Percentiles rank a stretch among this genome's conserved stretches.
These are phyloP conservation scores for Mycosarcoma maydis DNA, from an alignment of 1,284 basidiomycete genomes.

Conservation along the genomic window DNA sequence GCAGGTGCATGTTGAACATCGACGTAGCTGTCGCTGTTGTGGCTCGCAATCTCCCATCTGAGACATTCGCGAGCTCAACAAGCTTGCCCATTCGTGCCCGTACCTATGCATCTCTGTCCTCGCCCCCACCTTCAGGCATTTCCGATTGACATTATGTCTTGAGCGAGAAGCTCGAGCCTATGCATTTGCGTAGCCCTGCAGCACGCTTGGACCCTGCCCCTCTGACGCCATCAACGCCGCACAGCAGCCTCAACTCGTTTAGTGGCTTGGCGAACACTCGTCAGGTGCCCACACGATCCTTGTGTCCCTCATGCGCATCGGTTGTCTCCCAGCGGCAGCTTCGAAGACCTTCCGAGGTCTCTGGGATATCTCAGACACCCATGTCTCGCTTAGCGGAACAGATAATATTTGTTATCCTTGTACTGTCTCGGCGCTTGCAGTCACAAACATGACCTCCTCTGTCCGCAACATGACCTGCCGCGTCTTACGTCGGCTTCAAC, in stretches of 20 bases:
- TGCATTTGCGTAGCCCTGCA: neutral
- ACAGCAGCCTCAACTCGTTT: neutral
- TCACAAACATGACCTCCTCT: no score
- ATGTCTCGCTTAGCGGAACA: slow-evolving; percentile 1
- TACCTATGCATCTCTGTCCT: neutral
- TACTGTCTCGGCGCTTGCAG: slow-evolving; percentile 8
- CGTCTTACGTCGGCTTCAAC: no score
- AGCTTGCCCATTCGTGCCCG: no score
- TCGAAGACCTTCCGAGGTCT: neutral
- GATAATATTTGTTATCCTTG: slow-evolving; percentile 6
- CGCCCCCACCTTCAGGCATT: neutral
- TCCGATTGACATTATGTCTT: neutral
- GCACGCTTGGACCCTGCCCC: neutral
- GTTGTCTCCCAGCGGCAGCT: neutral
- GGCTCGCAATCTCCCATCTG: neutral
- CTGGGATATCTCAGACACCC: neutral
- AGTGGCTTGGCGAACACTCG: no score
- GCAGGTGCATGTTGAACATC: no score
- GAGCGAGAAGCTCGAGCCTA: neutral
- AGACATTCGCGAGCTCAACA: neutral
- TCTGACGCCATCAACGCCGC: neutral
- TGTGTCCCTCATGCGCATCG: neutral
- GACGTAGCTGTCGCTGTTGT: neutral
- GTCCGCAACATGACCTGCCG: no score
- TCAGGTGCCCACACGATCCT: no score